Percentiles rank a stretch among this genome's conserved stretches.
Conservation (phyloP, 1,139 yeast species). For the Kodamaea anthophila region DNA sequence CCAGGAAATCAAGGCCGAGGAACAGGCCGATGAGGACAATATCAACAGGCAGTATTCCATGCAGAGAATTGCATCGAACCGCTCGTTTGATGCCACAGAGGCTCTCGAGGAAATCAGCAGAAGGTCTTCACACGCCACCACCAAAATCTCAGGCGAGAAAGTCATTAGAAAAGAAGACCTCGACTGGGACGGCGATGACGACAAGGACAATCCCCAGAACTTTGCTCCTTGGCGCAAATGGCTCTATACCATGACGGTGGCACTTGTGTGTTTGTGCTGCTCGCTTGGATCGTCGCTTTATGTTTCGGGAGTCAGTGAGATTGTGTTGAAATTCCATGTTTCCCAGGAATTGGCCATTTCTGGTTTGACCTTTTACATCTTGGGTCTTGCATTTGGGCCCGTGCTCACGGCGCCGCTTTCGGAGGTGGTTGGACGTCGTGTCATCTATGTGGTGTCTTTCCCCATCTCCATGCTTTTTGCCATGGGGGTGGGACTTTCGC, state of each 20-base stretch:
- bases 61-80: conserved; percentile 15
- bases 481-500: conserved; percentile 67
- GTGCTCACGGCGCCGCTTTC: conserved; percentile 73
- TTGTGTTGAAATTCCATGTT: conserved; percentile 39
- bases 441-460: conserved; percentile 52
- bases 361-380: conserved; percentile 63
- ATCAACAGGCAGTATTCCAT: conserved; percentile 18
- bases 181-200: conserved; percentile 59
- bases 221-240: conserved; percentile 62
- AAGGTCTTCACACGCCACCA: background rate
- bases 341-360: conserved; percentile 55
- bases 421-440: conserved; percentile 66
- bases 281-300: conserved; percentile 68
- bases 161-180: conserved; percentile 19
- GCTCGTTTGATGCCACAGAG: conserved; percentile 13
- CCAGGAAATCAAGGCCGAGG: conserved; percentile 2
- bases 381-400: conserved; percentile 72
- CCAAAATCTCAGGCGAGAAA: background rate
- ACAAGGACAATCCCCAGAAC: conserved; percentile 57
- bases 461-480: conserved; percentile 69
- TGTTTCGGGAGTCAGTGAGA: conserved; percentile 55
- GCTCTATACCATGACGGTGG: conserved; percentile 58
- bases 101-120: conserved; percentile 7
- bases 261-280: conserved; percentile 58
- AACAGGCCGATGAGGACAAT: conserved; percentile 11